Percentiles rank a stretch among this genome's conserved stretches.
These are phyloP conservation scores for Fusarium anthophilum DNA, from an alignment of 2,329 filamentous ascomycete genomes.

Conservation along the genomic window DNA sequence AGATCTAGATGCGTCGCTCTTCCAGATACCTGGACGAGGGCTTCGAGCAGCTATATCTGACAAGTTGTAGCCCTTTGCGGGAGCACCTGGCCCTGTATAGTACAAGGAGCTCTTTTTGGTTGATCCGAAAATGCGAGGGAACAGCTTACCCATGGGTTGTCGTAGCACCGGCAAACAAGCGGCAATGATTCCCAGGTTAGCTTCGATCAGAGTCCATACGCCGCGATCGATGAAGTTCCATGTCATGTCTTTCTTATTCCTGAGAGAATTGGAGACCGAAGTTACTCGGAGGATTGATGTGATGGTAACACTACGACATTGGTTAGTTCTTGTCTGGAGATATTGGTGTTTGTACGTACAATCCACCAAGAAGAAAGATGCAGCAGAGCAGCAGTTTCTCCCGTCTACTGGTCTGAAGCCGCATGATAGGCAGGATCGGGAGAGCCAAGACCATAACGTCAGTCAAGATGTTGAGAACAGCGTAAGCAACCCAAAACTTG, in stretches of 20 bases:
- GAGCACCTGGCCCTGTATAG: neutral
- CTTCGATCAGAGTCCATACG: neutral
- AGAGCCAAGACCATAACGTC: neutral
- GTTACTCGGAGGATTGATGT: neutral
- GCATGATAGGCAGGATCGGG: neutral
- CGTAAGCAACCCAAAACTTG: neutral
- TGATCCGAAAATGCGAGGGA: neutral
- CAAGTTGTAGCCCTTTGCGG: neutral
- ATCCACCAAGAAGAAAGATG: neutral
- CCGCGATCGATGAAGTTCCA: neutral
- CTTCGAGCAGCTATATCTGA: neutral
- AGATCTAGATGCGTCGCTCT: neutral
- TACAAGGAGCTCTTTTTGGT: neutral
- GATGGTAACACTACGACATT: neutral
- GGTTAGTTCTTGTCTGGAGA: neutral
- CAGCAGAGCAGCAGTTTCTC: neutral
- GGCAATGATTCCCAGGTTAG: neutral
- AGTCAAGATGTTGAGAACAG: neutral
- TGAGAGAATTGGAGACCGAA: neutral
- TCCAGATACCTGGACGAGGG: neutral
- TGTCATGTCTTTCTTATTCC: neutral
- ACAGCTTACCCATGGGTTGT: neutral
- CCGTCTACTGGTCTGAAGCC: neutral
- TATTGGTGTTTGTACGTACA: neutral
- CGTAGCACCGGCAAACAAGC: neutral